phyloP scores from a whole-genome alignment of 148 eudicot genomes.

The Arctostaphylos glauca region DNA sequence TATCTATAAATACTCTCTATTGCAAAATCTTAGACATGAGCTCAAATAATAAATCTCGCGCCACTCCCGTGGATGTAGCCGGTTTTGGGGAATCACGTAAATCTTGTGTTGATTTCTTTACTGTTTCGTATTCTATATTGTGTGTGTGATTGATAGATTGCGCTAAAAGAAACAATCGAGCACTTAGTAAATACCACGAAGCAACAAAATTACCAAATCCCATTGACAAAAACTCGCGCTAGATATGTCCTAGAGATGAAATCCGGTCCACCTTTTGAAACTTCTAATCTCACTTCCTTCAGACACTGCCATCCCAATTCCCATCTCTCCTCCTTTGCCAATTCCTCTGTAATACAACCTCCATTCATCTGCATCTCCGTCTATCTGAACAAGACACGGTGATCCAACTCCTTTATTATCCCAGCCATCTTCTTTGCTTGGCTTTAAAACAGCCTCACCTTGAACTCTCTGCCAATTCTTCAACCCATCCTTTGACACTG shows the following conservation, averaged over 20 bases:
- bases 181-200: not conserved
- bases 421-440: slow-evolving; percentile 47
- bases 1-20: no score
- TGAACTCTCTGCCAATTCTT: slow-evolving; percentile 53
- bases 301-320: slow-evolving; percentile 74
- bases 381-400: slow-evolving; percentile 75
- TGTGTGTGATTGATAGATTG: no score
- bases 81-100: no score
- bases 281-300: slow-evolving; percentile 38
- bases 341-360: slow-evolving; percentile 70
- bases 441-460: slow-evolving; percentile 41
- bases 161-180: not conserved
- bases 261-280: slow-evolving; percentile 55
- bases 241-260: slow-evolving; percentile 34
- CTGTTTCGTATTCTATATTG: no score
- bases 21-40: no score
- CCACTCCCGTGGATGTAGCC: no score
- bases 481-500: slow-evolving; percentile 61
- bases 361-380: slow-evolving; percentile 62
- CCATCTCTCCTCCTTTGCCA: slow-evolving; percentile 43
- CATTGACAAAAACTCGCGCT: not conserved
- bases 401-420: slow-evolving; percentile 63
- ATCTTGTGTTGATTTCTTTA: no score
- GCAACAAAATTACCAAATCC: not conserved
- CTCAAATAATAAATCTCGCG: no score